Evolutionary conservation across 2,329 filamentous ascomycete species (phyloP), one percentile per base, ranked within the genome.

Genomic region (Alternaria infectoria): DNA sequence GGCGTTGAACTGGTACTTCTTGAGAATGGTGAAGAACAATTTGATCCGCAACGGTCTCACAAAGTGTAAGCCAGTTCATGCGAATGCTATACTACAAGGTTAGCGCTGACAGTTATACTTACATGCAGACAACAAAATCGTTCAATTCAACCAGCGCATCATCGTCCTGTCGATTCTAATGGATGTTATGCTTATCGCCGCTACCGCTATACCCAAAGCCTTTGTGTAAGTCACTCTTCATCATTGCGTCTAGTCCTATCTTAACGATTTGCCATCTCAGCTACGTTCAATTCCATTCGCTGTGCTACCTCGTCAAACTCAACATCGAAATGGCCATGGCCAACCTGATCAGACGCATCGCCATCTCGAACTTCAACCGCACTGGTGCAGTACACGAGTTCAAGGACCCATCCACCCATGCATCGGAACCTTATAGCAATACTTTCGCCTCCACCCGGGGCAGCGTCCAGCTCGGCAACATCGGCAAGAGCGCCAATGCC

Each of bases 261-360:
- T 4, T 21, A 45, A 13, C 17, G 11, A 45, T 45, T 45, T 0
- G 26, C 19, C 26, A 52, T 26, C 8, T 46, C 44, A 75, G 70
- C 13, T 84, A 83, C 69, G 74, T 83, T 28, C 81, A 83, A 65
- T 81, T 83, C 64, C 81, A 83, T 55, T 83, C 83, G 1, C 70
- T 85, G 2, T 82, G 77, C 7, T 84, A 82, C 65, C 72, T 82
- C 40, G 68, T 81, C 64, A 84, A 84, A 64, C 74, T 84, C 6
- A 74, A 82, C 61, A 83, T 85, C 68, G 82, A 80, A 60, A 72
- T 78, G 69, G 67, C 68, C 30, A 79, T 78, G 72, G 75, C 77
- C 23, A 68, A 74, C 44, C 55, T 79, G 61, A 71, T 66, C 57
- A 72, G 66, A 54, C 46, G 72, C 61, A 68, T 70, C 11, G 50